Base-by-base conservation (phyloP, 106 monocot genomes). In the Cymbidium sinense region DNA sequence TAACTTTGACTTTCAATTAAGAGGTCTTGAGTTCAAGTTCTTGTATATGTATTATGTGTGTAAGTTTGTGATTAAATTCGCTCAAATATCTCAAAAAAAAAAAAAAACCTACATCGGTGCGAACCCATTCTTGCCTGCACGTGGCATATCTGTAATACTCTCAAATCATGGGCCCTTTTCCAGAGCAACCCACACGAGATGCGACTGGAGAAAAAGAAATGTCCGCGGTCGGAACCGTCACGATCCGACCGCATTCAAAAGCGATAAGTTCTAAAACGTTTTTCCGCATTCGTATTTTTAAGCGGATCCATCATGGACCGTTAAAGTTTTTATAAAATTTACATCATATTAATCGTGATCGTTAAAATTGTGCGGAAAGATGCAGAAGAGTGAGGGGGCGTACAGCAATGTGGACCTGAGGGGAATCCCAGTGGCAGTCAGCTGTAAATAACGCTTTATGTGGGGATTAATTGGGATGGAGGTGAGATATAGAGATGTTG, bases 401-500 rank as follows among this genome's bases (percentile, higher is more conserved):
- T 4, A 25, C 7, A 64, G 7, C 1, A 11, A 5, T 4, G n/a
- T 28, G 64, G 27, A 33, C 67, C 33, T 9, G 31, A 33, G 31
- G 2, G 28, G 67, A 33, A 67, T 33, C 31, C 1, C 30, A 67
- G 10, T 67, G 67, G 67, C 13, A 67, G 13, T 27, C 1, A 12
- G 18, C 9, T 30, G 67, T 67, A 67, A 67, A 67, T 67, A 67
- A 15, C 8, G 4, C n/a, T 0, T 3, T 8, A 1, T 27, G 25
- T 64, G n/a, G 28, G 64, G 64, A 11, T 29, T 64, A 27, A 64
- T 7, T 64, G 27, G 10, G 8, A 64, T 9, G 27, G 28, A 64
- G 64, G n/a, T 64, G 27, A 64, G 64, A 64, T 64, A 64, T 27
- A 64, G 64, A 64, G 64, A 54, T n/a, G n/a, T n/a, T n/a, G 23